A percentile compares a stretch with the other conserved stretches of the same genome.
Evolutionary conservation across 1,139 yeast genomes (phyloP).

Genomic region (Suhomyces anneliseae): DNA sequence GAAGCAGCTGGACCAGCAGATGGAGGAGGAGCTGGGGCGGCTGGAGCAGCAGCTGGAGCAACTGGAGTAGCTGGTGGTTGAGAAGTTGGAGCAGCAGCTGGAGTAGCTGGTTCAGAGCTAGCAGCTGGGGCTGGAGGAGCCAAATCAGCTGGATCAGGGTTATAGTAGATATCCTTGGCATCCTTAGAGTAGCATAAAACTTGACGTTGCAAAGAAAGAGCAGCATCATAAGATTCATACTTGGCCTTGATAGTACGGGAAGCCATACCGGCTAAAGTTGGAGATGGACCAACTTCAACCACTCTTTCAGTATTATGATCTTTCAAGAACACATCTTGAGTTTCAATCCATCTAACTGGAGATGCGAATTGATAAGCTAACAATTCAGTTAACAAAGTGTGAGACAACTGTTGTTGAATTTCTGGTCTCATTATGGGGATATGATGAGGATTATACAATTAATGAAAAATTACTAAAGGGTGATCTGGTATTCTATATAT

Average conservation of each 20-base stretch:
- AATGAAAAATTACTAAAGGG: neutral
- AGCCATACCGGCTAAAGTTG: slow-evolving; percentile 98
- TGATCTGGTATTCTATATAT: slow-evolving; percentile 1
- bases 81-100: slow-evolving; percentile 20
- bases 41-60: slow-evolving; percentile 45
- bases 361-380: slow-evolving; percentile 98
- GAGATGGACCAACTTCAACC: slow-evolving; percentile 98
- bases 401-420: slow-evolving; percentile 96
- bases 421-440: slow-evolving; percentile 77
- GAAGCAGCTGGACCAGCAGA: slow-evolving; percentile 65
- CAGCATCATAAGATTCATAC: slow-evolving; percentile 97
- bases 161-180: slow-evolving; percentile 92
- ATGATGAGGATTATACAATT: neutral
- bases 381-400: slow-evolving; percentile 88
- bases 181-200: slow-evolving; percentile 94
- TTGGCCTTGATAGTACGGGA: slow-evolving; percentile 93
- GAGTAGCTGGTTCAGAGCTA: slow-evolving; percentile 23
- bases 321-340: slow-evolving; percentile 94
- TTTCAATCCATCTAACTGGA: slow-evolving; percentile 99
- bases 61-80: slow-evolving; percentile 32
- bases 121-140: slow-evolving; percentile 45
- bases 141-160: slow-evolving; percentile 75
- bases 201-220: slow-evolving; percentile 93
- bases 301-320: slow-evolving; percentile 95
- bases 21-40: slow-evolving; percentile 53